These are phyloP conservation scores for Biancaea sappan DNA, from an alignment of 306 rosid species.

Conservation along the genomic window DNA sequence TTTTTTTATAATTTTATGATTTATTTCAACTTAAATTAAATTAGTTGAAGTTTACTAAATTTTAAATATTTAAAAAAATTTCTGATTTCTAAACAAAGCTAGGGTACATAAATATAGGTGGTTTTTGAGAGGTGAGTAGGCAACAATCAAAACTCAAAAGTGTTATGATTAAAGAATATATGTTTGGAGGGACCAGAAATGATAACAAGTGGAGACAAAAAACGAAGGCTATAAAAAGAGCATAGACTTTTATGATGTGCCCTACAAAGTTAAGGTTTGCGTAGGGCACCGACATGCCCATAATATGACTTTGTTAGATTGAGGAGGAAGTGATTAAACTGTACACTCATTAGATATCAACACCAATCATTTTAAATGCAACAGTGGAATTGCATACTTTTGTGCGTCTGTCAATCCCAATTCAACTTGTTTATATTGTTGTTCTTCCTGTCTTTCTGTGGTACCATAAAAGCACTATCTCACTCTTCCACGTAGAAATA, in stretches of 20 bases:
- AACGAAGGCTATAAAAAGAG: conserved; percentile 22
- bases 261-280: conserved; percentile 37
- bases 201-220: conserved; percentile 25
- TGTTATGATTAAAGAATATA: background rate
- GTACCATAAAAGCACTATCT: background rate
- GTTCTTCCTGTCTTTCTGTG: background rate
- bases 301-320: conserved; percentile 10
- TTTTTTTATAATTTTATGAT: no score
- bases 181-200: conserved; percentile 29
- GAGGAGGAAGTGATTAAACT: conserved; percentile 20
- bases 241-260: conserved; percentile 38
- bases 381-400: conserved; percentile 54
- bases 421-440: background rate
- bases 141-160: background rate
- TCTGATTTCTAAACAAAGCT: background rate
- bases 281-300: conserved; percentile 51
- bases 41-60: no score
- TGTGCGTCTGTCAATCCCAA: conserved; percentile 13
- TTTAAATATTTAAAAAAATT: no score
- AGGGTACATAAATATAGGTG: background rate
- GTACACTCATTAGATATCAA: conserved; percentile 7
- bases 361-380: conserved; percentile 14
- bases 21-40: no score
- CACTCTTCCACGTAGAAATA: background rate
- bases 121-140: background rate